Conservation (phyloP, 2,329 filamentous ascomycete species). For the Beauveria asiatica region DNA sequence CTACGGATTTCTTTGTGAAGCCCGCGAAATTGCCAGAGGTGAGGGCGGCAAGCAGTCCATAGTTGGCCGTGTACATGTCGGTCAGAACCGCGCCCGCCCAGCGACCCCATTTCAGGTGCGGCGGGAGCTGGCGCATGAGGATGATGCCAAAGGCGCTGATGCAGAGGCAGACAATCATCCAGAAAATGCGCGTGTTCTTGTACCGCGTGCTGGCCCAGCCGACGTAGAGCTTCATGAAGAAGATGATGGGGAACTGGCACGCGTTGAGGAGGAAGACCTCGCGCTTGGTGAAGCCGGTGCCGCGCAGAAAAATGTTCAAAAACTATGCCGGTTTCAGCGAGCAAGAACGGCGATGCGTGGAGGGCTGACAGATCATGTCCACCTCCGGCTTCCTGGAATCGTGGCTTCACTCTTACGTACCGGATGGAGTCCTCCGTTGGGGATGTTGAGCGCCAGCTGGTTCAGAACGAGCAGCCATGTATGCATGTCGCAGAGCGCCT, state of each 20-base stretch:
- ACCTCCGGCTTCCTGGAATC: too few species aligned
- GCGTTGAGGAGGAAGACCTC: conserved; percentile 16
- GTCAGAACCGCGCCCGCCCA: neutral
- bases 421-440: conserved; percentile 20
- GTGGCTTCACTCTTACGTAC: neutral
- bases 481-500: neutral
- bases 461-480: conserved; percentile 14
- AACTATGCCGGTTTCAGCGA: conserved; percentile 13
- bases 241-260: conserved; percentile 15
- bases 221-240: conserved; percentile 17
- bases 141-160: conserved; percentile 16
- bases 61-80: conserved; percentile 2
- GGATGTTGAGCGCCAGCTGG: conserved; percentile 18
- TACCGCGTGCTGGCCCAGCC: conserved; percentile 17
- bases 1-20: conserved; percentile 51
- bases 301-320: conserved; percentile 18
- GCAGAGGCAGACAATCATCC: conserved; percentile 18
- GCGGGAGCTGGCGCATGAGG: conserved; percentile 15
- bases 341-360: too few species aligned
- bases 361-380: too few species aligned
- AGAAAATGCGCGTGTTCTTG: conserved; percentile 18
- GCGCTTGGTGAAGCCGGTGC: conserved; percentile 17
- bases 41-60: conserved; percentile 41
- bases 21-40: conserved; percentile 49
- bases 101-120: conserved; percentile 6